Evolutionary conservation across 1,284 basidiomycete species (phyloP).

Genomic region (Takashimella koratensis): DNA sequence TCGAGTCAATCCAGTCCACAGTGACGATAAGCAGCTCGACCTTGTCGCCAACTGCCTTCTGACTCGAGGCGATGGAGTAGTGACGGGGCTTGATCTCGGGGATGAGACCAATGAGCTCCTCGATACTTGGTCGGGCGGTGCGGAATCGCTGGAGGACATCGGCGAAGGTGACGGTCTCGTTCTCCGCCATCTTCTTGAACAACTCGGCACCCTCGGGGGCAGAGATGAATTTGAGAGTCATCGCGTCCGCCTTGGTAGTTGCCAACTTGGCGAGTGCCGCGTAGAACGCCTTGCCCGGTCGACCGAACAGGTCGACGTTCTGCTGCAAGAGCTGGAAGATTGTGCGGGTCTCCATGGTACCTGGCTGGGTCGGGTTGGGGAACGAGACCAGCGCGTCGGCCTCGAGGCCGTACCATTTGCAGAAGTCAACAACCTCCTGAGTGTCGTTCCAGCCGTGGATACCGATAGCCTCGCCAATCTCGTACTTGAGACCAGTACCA

Average conservation of each 20-base stretch:
- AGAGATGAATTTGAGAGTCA: constrained; percentile 87
- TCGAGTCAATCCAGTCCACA: constrained; percentile 87
- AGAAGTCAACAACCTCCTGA: constrained; percentile 82
- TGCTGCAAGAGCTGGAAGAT: constrained; percentile 93
- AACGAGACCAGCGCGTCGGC: constrained; percentile 77
- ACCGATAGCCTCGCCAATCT: constrained; percentile 93
- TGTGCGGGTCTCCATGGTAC: constrained; percentile 71
- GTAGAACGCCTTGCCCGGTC: constrained; percentile 94
- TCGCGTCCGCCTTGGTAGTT: constrained; percentile 65
- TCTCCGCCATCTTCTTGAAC: constrained; percentile 93
- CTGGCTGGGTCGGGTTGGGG: constrained; percentile 57
- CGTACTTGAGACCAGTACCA: constrained; percentile 91
- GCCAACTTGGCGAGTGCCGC: constrained; percentile 79
- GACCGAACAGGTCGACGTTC: constrained; percentile 93
- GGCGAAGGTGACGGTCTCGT: constrained; percentile 91
- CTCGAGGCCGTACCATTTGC: constrained; percentile 85
- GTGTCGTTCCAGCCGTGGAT: constrained; percentile 98
- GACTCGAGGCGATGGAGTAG: constrained; percentile 95
- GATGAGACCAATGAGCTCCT: constrained; percentile 79
- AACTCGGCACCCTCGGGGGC: constrained; percentile 85
- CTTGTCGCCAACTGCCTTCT: constrained; percentile 88
- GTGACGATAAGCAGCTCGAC: constrained; percentile 94
- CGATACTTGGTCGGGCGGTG: constrained; percentile 74
- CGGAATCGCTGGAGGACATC: constrained; percentile 79
- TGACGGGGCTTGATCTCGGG: constrained; percentile 96